Base-by-base conservation (phyloP, 176 grass and related monocot genomes). In the Triticum timopheevii region DNA sequence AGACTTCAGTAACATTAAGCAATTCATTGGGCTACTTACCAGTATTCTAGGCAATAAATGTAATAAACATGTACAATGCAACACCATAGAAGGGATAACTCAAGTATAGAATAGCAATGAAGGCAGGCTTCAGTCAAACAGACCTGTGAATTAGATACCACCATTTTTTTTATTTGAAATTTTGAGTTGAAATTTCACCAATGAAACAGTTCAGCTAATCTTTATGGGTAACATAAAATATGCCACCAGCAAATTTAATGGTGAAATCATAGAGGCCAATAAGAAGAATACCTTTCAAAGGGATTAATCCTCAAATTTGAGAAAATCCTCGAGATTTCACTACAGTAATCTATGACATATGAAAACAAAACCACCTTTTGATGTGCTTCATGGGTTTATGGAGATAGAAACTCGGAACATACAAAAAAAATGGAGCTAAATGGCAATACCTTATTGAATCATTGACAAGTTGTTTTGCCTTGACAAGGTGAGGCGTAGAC, bases 361-460 rank as follows among this genome's bases (percentile, higher is more conserved):
- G 23, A 79, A 70, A 88, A 65, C 13, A 61, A 12, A 16, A 67
- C 35, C 27, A 30, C 1, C 33, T 90, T 35, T 67, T 16, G 52
- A 65, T 10, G 1, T 62, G 33, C 22, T 63, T 12, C 28, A 33
- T 66, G 1, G 0, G 47, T 59, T 56, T 69, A 65, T 73, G 8
- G 39, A 34, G 39, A 72, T 81, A 19, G 20, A 13, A 19, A 54
- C 50, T 81, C 33, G 42, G 40, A 89, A 38, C 7, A 69, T 40
- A 16, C 8, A 50, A 84, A 19, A 19, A 13, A 70, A 31, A 47
- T 27, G 23, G 7, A 81, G 3, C 17, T 36, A 13, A 82, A 82
- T n/a, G 61, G 40, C 13, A 58, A 79, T 86, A 95, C 96, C 96
- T 95, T 79, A 91, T 95, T 69, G 96, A 89, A 79, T 81, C 88